Conservation (phyloP, 768 basidiomycete species). For the Suillus discolor region DNA sequence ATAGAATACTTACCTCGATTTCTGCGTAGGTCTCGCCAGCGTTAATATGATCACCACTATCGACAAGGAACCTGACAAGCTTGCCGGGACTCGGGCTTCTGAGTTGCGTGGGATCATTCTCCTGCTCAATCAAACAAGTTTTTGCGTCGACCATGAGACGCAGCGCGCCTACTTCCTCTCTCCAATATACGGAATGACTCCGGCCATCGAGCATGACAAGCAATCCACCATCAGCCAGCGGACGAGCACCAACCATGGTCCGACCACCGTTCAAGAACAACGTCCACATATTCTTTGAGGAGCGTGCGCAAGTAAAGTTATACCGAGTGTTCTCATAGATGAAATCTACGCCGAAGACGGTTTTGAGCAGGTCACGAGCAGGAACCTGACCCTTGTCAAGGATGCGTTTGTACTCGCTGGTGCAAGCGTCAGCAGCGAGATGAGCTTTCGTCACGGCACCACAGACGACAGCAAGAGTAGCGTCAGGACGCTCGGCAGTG, state of each 20-base stretch:
- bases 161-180: constrained; percentile 95
- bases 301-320: constrained; percentile 92
- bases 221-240: constrained; percentile 93
- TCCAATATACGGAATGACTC: constrained; percentile 97
- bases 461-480: constrained; percentile 90
- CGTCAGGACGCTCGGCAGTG: constrained; percentile 95
- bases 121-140: constrained; percentile 98
- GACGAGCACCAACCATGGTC: constrained; percentile 88
- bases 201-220: constrained; percentile 90
- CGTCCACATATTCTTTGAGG: constrained; percentile 87
- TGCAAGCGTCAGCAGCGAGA: constrained; percentile 85
- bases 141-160: constrained; percentile 94
- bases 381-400: constrained; percentile 99
- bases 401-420: constrained; percentile 91
- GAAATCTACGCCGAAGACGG: constrained; percentile 95
- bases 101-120: constrained; percentile 98
- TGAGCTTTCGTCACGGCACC: constrained; percentile 96
- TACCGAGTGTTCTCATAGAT: constrained; percentile 96
- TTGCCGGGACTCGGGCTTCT: constrained; percentile 97
- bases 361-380: constrained; percentile 90
- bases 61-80: constrained; percentile 90
- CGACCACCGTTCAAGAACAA: constrained; percentile 96
- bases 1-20: constrained; percentile 71
- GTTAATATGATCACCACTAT: constrained; percentile 96
- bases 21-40: constrained; percentile 98